Conservation (phyloP, 1,284 basidiomycete species). For the Leucoagaricus sp. region DNA sequence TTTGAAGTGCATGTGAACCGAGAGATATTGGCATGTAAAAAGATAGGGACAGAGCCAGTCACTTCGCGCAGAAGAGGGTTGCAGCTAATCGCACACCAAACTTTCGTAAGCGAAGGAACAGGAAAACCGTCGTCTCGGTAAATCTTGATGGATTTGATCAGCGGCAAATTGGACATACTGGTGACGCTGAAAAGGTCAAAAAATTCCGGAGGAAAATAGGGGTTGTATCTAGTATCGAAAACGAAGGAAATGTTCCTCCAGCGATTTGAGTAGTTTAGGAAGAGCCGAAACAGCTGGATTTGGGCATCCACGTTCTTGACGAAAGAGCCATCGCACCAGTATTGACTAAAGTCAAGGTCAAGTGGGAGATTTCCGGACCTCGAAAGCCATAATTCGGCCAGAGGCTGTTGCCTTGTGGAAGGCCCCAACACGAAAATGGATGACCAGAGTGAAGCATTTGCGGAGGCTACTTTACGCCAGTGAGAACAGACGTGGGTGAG, state of each 20-base stretch:
- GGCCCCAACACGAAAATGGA: not conserved
- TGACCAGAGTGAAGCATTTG: not conserved
- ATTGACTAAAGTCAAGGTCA: not conserved
- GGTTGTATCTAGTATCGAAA: too few species aligned
- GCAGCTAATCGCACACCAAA: not conserved
- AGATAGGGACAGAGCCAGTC: not conserved
- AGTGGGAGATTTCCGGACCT: not conserved
- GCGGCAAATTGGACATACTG: not conserved
- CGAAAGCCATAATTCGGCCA: not conserved
- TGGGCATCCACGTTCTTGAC: not conserved
- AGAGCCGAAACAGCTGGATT: not conserved
- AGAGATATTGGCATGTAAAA: not conserved
- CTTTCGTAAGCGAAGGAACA: not conserved
- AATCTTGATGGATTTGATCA: not conserved
- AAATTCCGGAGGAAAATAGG: not conserved
- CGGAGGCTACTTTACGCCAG: conserved; percentile 10
- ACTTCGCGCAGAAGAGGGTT: not conserved
- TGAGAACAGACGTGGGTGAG: conserved; percentile 14
- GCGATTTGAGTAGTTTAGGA: not conserved
- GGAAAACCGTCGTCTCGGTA: not conserved
- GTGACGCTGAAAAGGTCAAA: not conserved
- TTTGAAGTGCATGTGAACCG: not conserved
- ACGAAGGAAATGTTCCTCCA: too few species aligned
- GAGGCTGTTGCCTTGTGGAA: not conserved
- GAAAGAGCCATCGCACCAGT: not conserved